Conservation (phyloP, 305 asterid genomes). For the Rubia peregrina region DNA sequence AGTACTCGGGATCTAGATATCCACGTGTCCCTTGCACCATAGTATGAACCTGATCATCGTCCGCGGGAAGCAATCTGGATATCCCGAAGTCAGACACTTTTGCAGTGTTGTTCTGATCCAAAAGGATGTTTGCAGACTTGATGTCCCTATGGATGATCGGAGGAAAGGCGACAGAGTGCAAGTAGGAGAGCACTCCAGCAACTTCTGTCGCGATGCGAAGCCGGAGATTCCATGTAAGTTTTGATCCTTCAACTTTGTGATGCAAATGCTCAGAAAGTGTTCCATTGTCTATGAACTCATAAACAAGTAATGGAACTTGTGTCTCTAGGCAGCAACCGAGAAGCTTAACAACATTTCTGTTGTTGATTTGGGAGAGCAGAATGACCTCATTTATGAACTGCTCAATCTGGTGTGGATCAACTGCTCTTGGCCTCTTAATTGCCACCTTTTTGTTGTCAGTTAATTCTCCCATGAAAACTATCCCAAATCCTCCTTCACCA, state of each 20-base stretch:
- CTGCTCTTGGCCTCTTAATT: conserved; percentile 1
- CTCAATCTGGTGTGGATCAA: background rate
- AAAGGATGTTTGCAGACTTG: background rate
- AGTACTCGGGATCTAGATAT: background rate
- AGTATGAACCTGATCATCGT: background rate
- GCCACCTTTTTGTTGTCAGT: background rate
- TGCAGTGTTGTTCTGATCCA: background rate
- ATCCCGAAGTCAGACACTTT: background rate
- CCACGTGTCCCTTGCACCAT: background rate
- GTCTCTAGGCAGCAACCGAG: background rate
- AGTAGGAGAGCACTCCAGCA: background rate
- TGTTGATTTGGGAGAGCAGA: background rate
- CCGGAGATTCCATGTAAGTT: background rate
- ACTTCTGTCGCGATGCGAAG: background rate
- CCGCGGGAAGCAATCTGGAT: background rate
- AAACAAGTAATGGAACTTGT: background rate
- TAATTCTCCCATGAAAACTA: background rate
- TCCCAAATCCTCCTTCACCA: background rate
- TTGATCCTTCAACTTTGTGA: background rate
- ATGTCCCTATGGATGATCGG: background rate
- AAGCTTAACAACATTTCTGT: background rate
- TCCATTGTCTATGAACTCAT: background rate
- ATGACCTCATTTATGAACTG: background rate
- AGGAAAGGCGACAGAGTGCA: background rate
- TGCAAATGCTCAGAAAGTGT: background rate